These are phyloP conservation scores for Pseudoturritis turrita DNA, from an alignment of 345 rosid species.

Conservation along the genomic window DNA sequence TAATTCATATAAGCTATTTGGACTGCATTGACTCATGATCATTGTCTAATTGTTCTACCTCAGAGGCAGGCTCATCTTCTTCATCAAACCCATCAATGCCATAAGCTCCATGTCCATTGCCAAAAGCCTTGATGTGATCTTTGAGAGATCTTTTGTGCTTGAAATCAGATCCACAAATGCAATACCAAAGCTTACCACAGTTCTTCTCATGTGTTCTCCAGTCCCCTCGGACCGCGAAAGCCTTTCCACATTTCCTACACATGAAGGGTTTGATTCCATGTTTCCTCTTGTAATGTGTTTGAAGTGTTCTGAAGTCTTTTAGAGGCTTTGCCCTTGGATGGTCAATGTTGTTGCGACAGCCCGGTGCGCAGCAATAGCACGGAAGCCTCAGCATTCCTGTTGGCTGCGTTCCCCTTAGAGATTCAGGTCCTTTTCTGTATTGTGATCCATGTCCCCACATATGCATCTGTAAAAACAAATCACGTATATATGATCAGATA, in stretches of 20 bases:
- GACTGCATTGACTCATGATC: slow-evolving; percentile 36
- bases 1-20: slow-evolving; percentile 24
- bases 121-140: slow-evolving; percentile 77
- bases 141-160: slow-evolving; percentile 78
- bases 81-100: slow-evolving; percentile 43
- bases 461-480: slow-evolving; percentile 51
- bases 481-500: background rate
- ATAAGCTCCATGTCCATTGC: slow-evolving; percentile 57
- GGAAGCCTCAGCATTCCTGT: slow-evolving; percentile 75
- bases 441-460: slow-evolving; percentile 97
- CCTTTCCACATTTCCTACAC: slow-evolving; percentile 68
- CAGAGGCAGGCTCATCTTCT: slow-evolving; percentile 58
- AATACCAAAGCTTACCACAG: slow-evolving; percentile 79
- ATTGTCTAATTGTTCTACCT: slow-evolving; percentile 43
- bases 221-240: slow-evolving; percentile 78
- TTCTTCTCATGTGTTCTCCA: slow-evolving; percentile 93
- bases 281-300: slow-evolving; percentile 82
- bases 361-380: slow-evolving; percentile 63
- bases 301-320: slow-evolving; percentile 81
- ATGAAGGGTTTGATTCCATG: slow-evolving; percentile 68
- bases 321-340: slow-evolving; percentile 77
- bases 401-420: slow-evolving; percentile 70
- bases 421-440: slow-evolving; percentile 81
- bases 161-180: slow-evolving; percentile 74
- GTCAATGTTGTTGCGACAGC: slow-evolving; percentile 71